Evolutionary conservation across 2,329 filamentous ascomycete species (phyloP).

Genomic region (Ascochyta fabae): DNA sequence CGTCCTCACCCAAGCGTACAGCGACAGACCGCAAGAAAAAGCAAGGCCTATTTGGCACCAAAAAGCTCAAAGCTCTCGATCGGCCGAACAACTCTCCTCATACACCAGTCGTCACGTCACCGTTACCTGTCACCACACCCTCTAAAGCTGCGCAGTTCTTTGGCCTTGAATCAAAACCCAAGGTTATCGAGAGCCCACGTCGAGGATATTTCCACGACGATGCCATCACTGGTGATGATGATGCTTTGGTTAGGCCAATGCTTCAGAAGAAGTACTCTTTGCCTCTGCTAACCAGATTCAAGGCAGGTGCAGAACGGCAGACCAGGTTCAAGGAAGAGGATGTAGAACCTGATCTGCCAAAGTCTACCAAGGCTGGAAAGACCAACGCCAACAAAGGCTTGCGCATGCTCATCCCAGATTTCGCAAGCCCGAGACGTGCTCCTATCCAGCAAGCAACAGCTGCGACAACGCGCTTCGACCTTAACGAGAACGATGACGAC

Average conservation of each 20-base stretch:
- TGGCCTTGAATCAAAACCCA: constrained; percentile 16
- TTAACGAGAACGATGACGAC: constrained; percentile 7
- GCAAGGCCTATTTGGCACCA: constrained; percentile 20
- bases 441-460: not conserved
- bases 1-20: constrained; percentile 3
- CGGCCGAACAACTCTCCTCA: constrained; percentile 14
- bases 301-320: constrained; percentile 7
- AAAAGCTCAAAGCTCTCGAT: constrained; percentile 21
- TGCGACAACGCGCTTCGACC: not conserved
- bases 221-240: constrained; percentile 2
- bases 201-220: constrained; percentile 1
- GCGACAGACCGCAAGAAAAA: constrained; percentile 24
- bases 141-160: constrained; percentile 32
- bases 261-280: constrained; percentile 6
- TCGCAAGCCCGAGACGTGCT: constrained; percentile 12
- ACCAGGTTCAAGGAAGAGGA: constrained; percentile 21
- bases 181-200: not conserved
- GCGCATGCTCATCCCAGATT: constrained; percentile 20
- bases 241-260: constrained; percentile 9
- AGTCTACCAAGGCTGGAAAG: constrained; percentile 4
- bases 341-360: constrained; percentile 11
- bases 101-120: constrained; percentile 12
- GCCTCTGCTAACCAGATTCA: constrained; percentile 6
- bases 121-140: constrained; percentile 29
- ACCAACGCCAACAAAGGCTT: constrained; percentile 20